Percentiles rank a stretch among this genome's conserved stretches.
Evolutionary conservation across 2,329 filamentous ascomycete species (phyloP).

Genomic region (Dactylonectria macrodidyma): DNA sequence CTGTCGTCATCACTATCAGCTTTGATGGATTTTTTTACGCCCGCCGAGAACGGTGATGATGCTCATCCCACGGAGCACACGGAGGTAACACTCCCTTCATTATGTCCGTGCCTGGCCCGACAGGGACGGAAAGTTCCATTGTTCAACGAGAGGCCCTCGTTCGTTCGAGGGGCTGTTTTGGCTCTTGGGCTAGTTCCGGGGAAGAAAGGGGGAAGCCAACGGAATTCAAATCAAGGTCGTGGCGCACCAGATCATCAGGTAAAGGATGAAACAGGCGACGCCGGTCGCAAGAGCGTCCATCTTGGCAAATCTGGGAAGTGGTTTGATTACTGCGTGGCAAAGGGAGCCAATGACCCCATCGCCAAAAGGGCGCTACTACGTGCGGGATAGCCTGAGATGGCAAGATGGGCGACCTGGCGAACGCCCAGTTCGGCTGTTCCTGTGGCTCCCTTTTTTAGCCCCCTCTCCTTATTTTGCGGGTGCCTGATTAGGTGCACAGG

Average conservation of each 20-base stretch:
- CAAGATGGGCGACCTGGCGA: neutral
- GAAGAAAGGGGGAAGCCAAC: neutral
- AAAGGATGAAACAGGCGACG: slow-evolving; percentile 43
- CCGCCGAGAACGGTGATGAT: slow-evolving; percentile 21
- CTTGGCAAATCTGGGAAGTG: slow-evolving; percentile 37
- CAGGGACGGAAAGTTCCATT: slow-evolving; percentile 19
- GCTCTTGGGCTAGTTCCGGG: slow-evolving; percentile 12
- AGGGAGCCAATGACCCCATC: slow-evolving; percentile 38
- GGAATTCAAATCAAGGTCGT: slow-evolving; percentile 26
- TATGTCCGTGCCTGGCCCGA: slow-evolving; percentile 30
- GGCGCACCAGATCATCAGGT: slow-evolving; percentile 10
- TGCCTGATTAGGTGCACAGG: slow-evolving; percentile 22
- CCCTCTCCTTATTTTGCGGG: slow-evolving; percentile 16
- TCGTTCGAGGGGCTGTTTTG: neutral
- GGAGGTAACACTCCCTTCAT: neutral
- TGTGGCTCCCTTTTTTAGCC: slow-evolving; percentile 17
- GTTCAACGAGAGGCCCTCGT: slow-evolving; percentile 11
- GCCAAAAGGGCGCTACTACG: slow-evolving; percentile 1
- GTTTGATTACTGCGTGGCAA: slow-evolving; percentile 42
- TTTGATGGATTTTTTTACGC: slow-evolving; percentile 20
- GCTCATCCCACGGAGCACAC: neutral
- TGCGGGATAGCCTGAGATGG: neutral
- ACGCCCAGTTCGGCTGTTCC: slow-evolving; percentile 20
- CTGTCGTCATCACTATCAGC: slow-evolving; percentile 21
- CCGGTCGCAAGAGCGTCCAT: slow-evolving; percentile 28